Evolutionary conservation across 2,329 filamentous ascomycete genomes (phyloP).

Genomic region (Epichloe baconii): DNA sequence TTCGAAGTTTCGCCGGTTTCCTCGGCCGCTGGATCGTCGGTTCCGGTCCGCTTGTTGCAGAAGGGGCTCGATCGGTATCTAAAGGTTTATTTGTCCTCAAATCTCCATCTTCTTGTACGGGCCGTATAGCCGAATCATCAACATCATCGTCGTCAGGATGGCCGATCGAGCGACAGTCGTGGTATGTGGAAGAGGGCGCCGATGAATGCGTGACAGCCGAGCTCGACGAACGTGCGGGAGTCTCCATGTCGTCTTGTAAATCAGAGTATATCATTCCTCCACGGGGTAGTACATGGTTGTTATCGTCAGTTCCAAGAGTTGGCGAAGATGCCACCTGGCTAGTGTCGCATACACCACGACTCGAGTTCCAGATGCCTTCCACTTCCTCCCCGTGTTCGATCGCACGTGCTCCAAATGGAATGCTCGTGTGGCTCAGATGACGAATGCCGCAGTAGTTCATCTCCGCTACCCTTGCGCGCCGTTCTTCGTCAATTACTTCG

Average conservation of each 20-base stretch:
- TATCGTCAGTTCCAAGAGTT: constrained; percentile 9
- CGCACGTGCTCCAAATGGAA: constrained; percentile 78
- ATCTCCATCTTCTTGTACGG: not conserved
- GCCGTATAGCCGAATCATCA: not conserved
- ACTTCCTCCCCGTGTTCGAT: constrained; percentile 73
- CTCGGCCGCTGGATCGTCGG: not conserved
- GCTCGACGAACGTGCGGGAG: not conserved
- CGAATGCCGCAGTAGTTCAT: constrained; percentile 42
- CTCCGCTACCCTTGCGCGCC: constrained; percentile 38
- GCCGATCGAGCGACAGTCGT: not conserved
- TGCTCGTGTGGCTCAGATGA: constrained; percentile 33
- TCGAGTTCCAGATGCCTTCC: constrained; percentile 70
- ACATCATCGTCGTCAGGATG: not conserved
- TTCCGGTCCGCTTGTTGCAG: not conserved
- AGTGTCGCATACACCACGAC: constrained; percentile 27
- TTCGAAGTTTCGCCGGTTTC: not conserved
- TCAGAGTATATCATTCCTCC: not conserved
- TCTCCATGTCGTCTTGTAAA: not conserved
- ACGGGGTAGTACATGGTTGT: not conserved
- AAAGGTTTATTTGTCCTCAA: not conserved
- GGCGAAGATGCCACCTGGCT: constrained; percentile 13
- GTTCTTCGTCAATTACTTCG: constrained; percentile 53
- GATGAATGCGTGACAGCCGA: not conserved
- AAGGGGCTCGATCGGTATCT: not conserved
- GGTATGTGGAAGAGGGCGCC: not conserved